Conservation (phyloP, 345 rosid genomes). For the Reutealis trisperma region DNA sequence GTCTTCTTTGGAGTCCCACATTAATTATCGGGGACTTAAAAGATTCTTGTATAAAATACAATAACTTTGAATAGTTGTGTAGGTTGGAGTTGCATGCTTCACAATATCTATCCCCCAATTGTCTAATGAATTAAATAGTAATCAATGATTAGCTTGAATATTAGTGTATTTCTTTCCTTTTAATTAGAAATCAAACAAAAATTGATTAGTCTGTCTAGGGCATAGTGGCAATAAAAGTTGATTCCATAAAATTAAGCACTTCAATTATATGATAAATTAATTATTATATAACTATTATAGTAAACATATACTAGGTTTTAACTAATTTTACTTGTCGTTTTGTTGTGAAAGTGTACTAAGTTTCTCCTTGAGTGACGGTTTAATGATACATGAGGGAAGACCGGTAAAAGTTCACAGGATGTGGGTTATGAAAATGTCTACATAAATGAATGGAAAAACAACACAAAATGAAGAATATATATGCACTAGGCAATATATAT, state of each 20-base stretch:
- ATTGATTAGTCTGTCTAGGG: neutral
- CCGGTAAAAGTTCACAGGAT: too few relatives aligned
- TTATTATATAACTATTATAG: too few relatives aligned
- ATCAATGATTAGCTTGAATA: neutral
- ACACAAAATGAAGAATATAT: too few relatives aligned
- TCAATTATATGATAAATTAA: neutral
- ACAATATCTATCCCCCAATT: neutral
- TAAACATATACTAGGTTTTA: neutral
- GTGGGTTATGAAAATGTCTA: too few relatives aligned
- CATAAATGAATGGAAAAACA: too few relatives aligned
- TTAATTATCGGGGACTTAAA: neutral
- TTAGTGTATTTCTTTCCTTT: too few relatives aligned
- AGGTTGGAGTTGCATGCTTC: neutral
- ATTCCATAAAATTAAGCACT: neutral
- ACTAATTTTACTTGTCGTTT: neutral
- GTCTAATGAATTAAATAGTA: neutral
- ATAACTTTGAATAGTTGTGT: neutral
- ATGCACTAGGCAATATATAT: too few relatives aligned
- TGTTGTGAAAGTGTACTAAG: neutral
- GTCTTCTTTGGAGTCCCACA: neutral
- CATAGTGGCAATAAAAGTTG: neutral
- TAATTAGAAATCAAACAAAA: neutral
- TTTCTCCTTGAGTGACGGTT: too few relatives aligned
- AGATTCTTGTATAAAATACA: neutral
- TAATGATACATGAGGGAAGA: too few relatives aligned